Base-by-base conservation (phyloP, 164 flowering plant genomes). In the Piper betle region DNA sequence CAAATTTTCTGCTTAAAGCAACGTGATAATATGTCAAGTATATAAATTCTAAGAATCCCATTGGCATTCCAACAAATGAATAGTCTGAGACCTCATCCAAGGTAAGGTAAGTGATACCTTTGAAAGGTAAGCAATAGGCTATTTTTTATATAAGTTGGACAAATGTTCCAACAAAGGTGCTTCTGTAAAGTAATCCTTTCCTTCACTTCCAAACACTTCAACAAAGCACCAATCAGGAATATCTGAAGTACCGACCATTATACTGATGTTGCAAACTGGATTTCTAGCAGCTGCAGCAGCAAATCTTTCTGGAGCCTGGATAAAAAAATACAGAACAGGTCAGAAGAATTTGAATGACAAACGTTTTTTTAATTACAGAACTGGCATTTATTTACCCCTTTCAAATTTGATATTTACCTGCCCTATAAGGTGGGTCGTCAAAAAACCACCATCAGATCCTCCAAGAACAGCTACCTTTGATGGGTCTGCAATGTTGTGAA, bases 391-490 rank as follows among this genome's bases (percentile, higher is more conserved):
- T 25, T 25, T 25, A 25, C 2, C 33, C 33, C 33, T 25, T 25
- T 25, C 1, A 25, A 25, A 25, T 25, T 25, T 46, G 8, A 55
- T 11, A 55, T 25, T n/a, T 25, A 91, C 99, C 99, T 91, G 99
- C 68, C 99, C 99, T 73, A 94, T 91, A 82, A 91, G 84, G 74
- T 88, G 99, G 16, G 95, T 85, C 40, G 96, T 78, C 64, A 94
- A 74, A 75, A 94, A 94, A 61, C 99, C 99, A 72, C 99, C 99
- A 81, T 94, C 97, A 15, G 99, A 94, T 62, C 93, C 93, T 66
- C 99, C 99, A 73, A 94, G 72, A 25, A 88, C 88, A 55, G 82
- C 64, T 58, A 94, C 67, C 71, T 80, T 91, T 52, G 95, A 82
- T 56, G 91, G 83, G 66, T 78, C 80, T n/a, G n/a, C n/a, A n/a